Evolutionary conservation across 2,329 filamentous ascomycete species (phyloP), one percentile per base, ranked within the genome.

Genomic region (Xylariaceae sp.): DNA sequence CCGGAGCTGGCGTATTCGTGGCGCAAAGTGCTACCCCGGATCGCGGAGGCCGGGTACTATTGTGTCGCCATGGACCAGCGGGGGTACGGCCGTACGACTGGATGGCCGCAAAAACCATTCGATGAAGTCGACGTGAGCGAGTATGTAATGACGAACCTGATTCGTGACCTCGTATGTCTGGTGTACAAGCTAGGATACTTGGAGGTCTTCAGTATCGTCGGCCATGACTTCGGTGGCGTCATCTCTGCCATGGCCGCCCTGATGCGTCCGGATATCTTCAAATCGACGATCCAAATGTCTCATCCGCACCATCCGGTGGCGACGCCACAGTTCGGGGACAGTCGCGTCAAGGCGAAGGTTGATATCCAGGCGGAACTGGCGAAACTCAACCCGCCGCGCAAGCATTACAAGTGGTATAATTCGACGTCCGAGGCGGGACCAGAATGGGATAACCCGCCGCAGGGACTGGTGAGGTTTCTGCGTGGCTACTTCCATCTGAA

Each of bases 331-430:
- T 80, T 82, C 62, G 52, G 61, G 13, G 51, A 65, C n/a, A 57
- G 66, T 5, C 45, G 65, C 2, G 45, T 60, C 7, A 59, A 58
- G 48, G 15, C 39, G 3, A 63, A 66, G 44, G 57, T 64, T 34
- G 77, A 85, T 58, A 79, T 88, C n/a, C 81, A 85, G 59, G 73
- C 74, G 17, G 80, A 80, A 2, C 78, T 88, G 1, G 80, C 80
- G 0, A 73, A 75, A 47, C 76, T 86, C 1, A 70, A 76, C 1
- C 77, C 80, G n/a, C 83, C 85, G 0, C 69, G 83, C 7, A 88
- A 88, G 69, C 86, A 88, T 69, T 89, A 89, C 75, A 87, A 87
- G 71, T 86, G 80, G 80, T 88, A 85, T 71, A 86, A 85, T 65
- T 81, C 82, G 2, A 79, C 77, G 1, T 53, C 75, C 0, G 60